Conservation (phyloP, 345 rosid species). For the Populus nigra region DNA sequence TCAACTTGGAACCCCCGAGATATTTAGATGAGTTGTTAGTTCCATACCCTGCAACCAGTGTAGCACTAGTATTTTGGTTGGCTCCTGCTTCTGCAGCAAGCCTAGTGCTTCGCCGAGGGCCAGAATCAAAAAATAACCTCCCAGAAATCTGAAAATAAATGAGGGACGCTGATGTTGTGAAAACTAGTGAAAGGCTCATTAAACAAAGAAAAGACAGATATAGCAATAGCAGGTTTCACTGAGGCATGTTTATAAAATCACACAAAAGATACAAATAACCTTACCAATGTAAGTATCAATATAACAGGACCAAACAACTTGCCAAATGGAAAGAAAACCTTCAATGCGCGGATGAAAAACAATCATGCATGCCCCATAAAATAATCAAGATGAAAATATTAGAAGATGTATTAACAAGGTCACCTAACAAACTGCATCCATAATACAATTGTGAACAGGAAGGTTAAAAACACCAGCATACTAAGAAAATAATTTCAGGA, state of each 20-base stretch:
- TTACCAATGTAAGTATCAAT: not conserved
- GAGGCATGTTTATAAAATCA: not conserved
- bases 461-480: not conserved
- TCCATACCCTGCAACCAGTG: constrained; percentile 66
- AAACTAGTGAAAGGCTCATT: too few species aligned
- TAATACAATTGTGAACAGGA: not conserved
- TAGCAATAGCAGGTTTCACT: constrained; percentile 14
- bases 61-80: constrained; percentile 47
- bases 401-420: not conserved
- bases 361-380: not conserved
- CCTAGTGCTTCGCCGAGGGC: constrained; percentile 81
- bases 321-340: not conserved
- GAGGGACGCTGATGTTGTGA: constrained; percentile 14
- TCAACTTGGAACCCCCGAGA: constrained; percentile 79
- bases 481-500: not conserved
- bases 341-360: not conserved
- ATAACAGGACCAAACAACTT: not conserved
- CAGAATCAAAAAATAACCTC: constrained; percentile 94
- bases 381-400: not conserved
- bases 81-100: constrained; percentile 71
- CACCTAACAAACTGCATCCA: not conserved
- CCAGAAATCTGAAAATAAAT: constrained; percentile 76
- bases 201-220: not conserved
- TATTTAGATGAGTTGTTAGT: constrained; percentile 64
- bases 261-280: not conserved